phyloP scores from a whole-genome alignment of 768 basidiomycete species.

The Russula sp. region DNA sequence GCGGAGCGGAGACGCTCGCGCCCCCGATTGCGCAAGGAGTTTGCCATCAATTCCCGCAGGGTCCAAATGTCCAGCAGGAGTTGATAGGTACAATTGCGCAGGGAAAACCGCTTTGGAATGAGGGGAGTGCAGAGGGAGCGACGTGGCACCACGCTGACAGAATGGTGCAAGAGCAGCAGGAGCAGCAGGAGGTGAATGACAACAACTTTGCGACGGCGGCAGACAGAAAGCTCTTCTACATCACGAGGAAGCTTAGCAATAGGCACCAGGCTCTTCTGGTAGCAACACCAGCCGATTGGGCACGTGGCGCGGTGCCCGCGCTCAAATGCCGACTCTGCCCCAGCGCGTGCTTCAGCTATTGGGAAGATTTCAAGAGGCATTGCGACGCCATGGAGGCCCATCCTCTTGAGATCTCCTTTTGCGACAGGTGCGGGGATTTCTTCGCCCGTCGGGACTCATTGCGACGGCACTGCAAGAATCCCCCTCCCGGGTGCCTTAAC shows the following conservation, averaged over 20 bases:
- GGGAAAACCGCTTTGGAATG: neutral
- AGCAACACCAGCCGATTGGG: neutral
- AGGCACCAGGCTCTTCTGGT: neutral
- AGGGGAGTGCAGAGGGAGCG: neutral
- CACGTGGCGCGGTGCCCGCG: neutral
- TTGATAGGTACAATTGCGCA: neutral
- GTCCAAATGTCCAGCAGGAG: conserved; percentile 1
- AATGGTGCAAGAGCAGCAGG: neutral
- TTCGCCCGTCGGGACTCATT: neutral
- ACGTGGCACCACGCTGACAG: neutral
- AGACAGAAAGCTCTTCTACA: neutral
- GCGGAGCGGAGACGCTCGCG: conserved; percentile 9
- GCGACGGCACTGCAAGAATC: neutral
- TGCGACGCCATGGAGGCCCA: neutral
- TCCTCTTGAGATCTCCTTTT: neutral
- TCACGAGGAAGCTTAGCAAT: neutral
- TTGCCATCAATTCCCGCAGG: neutral
- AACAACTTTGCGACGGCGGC: neutral
- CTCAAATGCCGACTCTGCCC: neutral
- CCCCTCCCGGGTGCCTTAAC: neutral
- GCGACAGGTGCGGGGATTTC: neutral
- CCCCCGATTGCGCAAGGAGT: neutral
- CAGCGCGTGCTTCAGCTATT: neutral
- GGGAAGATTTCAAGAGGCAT: neutral
- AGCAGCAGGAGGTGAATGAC: neutral